phyloP scores from a whole-genome alignment of 2,329 filamentous ascomycete genomes.

The Pseudogymnoascus sp. region DNA sequence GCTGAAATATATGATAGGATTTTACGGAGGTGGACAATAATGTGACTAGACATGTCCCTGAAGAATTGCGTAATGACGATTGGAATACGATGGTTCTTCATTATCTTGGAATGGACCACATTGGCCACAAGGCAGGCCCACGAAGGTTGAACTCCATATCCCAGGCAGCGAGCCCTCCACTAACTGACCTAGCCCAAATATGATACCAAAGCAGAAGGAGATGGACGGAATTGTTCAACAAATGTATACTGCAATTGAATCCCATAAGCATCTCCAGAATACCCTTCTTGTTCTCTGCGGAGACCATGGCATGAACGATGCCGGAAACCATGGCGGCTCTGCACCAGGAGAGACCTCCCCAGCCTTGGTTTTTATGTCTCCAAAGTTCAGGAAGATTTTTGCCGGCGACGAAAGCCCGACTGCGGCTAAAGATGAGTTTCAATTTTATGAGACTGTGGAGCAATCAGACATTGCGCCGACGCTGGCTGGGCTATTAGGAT shows the following conservation, averaged over 20 bases:
- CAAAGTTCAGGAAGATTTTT: constrained; percentile 57
- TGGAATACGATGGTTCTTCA: constrained; percentile 94
- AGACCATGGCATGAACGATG: constrained; percentile 99
- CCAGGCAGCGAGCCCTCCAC: background rate
- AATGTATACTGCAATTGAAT: constrained; percentile 69
- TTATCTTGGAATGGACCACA: constrained; percentile 92
- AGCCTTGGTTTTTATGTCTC: constrained; percentile 83
- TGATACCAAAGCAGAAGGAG: constrained; percentile 86
- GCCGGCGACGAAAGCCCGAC: constrained; percentile 41
- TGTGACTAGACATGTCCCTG: constrained; percentile 80
- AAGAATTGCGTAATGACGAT: constrained; percentile 66
- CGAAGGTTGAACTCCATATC: constrained; percentile 46
- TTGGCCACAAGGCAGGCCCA: constrained; percentile 92
- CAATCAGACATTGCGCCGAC: constrained; percentile 93
- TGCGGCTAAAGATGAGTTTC: constrained; percentile 58
- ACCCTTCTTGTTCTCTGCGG: constrained; percentile 81
- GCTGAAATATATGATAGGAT: constrained; percentile 50
- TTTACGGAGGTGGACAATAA: constrained; percentile 98
- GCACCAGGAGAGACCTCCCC: constrained; percentile 90
- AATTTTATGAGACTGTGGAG: constrained; percentile 78
- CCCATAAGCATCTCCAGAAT: constrained; percentile 59
- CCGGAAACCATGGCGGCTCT: constrained; percentile 91
- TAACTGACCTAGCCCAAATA: constrained; percentile 57
- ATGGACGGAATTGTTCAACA: constrained; percentile 78
- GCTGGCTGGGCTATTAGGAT: constrained; percentile 73